phyloP scores from a whole-genome alignment of 2,329 filamentous ascomycete species.

The Sporothrix pseudoabietina region DNA sequence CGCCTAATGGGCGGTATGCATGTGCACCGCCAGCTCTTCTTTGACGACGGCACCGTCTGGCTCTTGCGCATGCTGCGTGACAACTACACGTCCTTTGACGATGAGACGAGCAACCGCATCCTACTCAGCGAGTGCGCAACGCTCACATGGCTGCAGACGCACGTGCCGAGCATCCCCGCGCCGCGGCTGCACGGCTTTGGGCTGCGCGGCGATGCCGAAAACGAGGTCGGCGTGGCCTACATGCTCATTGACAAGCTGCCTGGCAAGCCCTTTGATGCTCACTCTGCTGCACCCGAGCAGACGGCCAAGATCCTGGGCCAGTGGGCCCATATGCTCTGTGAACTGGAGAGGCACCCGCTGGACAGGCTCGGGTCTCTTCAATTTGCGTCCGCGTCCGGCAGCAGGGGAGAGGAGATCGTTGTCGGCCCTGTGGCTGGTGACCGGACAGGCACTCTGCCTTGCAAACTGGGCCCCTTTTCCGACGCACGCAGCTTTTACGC shows the following conservation, averaged over 20 bases:
- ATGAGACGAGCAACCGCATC: slow-evolving; percentile 24
- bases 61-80: slow-evolving; percentile 27
- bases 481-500: slow-evolving; percentile 1
- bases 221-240: slow-evolving; percentile 25
- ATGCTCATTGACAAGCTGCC: slow-evolving; percentile 27
- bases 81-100: slow-evolving; percentile 29
- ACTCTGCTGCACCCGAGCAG: neutral
- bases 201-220: slow-evolving; percentile 1
- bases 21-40: slow-evolving; percentile 22
- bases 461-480: neutral
- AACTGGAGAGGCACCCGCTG: slow-evolving; percentile 15
- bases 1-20: slow-evolving; percentile 27
- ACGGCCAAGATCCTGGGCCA: slow-evolving; percentile 21
- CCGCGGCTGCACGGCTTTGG: slow-evolving; percentile 30
- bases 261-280: slow-evolving; percentile 33
- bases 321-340: slow-evolving; percentile 22
- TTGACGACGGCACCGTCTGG: slow-evolving; percentile 29
- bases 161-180: neutral
- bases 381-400: neutral
- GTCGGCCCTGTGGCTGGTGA: neutral
- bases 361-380: slow-evolving; percentile 14
- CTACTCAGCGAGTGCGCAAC: slow-evolving; percentile 28
- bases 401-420: neutral
- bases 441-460: slow-evolving; percentile 14
- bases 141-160: neutral